phyloP scores from a whole-genome alignment of 2,329 filamentous ascomycete species.

The Bipolaris sorokiniana region DNA sequence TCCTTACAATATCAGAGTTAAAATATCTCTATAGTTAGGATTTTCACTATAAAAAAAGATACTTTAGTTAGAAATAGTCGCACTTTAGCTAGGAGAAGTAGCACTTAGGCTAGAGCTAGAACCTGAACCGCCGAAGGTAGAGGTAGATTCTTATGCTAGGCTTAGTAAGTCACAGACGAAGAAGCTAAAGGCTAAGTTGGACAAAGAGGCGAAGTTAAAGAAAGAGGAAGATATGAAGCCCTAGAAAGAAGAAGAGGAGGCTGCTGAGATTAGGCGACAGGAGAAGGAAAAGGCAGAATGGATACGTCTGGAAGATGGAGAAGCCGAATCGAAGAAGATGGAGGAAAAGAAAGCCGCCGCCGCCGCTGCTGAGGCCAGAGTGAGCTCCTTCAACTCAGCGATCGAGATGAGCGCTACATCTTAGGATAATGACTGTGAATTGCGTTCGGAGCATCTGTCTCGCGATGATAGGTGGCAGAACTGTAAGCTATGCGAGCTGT shows the following conservation, averaged over 20 bases:
- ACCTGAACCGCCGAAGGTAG: constrained; percentile 49
- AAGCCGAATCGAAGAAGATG: constrained; percentile 23
- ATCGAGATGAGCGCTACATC: neutral
- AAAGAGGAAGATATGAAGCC: constrained; percentile 25
- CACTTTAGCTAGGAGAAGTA: too few relatives aligned
- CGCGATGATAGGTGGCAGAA: neutral
- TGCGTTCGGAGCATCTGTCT: constrained; percentile 6
- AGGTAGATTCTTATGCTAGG: constrained; percentile 41
- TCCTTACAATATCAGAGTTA: too few relatives aligned
- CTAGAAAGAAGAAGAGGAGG: constrained; percentile 29
- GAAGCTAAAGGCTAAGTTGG: constrained; percentile 47
- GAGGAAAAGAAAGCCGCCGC: neutral
- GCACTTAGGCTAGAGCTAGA: too few relatives aligned
- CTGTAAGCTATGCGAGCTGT: constrained; percentile 5
- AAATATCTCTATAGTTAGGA: too few relatives aligned
- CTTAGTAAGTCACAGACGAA: constrained; percentile 40
- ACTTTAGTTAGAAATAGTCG: too few relatives aligned
- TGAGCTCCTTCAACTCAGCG: neutral
- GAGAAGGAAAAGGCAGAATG: constrained; percentile 39
- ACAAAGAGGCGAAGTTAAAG: constrained; percentile 29
- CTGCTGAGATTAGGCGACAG: constrained; percentile 21
- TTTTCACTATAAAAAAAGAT: too few relatives aligned
- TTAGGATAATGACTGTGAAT: neutral
- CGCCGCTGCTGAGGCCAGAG: neutral
- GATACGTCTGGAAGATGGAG: constrained; percentile 29